These are phyloP conservation scores for Digitaria exilis DNA, from an alignment of 202 grass and related monocot genomes.

Conservation along the genomic window DNA sequence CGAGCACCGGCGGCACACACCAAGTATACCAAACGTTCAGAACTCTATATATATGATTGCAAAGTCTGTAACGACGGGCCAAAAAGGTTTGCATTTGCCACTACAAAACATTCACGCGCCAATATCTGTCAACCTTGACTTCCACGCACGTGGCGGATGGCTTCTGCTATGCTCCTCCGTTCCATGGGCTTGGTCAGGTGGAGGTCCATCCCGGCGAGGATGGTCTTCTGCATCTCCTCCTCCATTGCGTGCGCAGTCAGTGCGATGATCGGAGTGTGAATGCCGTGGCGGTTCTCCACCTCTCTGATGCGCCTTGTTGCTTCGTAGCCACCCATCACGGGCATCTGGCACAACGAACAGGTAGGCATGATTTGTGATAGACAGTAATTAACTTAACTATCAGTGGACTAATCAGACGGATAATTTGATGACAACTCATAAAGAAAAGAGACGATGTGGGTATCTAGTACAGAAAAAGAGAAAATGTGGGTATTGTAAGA, in stretches of 20 bases:
- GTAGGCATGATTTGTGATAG: not conserved
- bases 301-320: slow-evolving; percentile 59
- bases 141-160: slow-evolving; percentile 7
- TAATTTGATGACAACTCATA: not conserved
- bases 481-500: not conserved
- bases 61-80: not conserved
- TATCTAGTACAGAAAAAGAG: not conserved
- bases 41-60: not conserved
- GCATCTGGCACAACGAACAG: slow-evolving; percentile 50
- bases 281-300: slow-evolving; percentile 47
- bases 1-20: too few relatives aligned
- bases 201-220: slow-evolving; percentile 59
- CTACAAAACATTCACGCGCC: not conserved
- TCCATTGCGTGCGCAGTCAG: slow-evolving; percentile 52
- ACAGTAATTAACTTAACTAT: too few relatives aligned
- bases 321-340: slow-evolving; percentile 75
- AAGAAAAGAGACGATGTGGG: not conserved
- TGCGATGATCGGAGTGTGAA: slow-evolving; percentile 60
- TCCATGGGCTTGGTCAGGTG: slow-evolving; percentile 62
- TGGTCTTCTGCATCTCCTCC: slow-evolving; percentile 35
- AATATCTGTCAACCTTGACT: not conserved
- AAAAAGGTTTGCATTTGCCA: not conserved
- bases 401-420: not conserved
- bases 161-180: slow-evolving; percentile 24
- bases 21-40: not conserved